phyloP scores from a whole-genome alignment of 192 early-diverging fungal species.

The Phlyctochytrium bullatum region DNA sequence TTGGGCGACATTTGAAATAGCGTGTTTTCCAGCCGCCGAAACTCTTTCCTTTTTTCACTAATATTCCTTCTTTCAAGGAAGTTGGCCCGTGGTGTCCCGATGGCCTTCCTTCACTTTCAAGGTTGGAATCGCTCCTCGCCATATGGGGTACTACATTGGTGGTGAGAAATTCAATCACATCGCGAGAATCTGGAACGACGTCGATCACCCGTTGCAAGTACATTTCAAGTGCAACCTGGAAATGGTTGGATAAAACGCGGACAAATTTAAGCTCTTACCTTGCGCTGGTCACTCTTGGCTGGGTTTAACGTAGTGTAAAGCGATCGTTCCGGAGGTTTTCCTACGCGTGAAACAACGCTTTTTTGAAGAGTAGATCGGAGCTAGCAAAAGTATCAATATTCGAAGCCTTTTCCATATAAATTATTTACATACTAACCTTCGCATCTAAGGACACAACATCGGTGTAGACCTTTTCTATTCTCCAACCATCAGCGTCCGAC shows the following conservation, averaged over 20 bases:
- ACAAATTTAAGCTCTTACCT: constrained; percentile 38
- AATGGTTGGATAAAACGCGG: constrained; percentile 1
- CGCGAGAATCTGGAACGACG: constrained; percentile 46
- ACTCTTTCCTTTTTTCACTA: constrained; percentile 91
- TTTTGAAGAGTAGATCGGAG: constrained; percentile 33
- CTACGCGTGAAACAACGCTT: constrained; percentile 53
- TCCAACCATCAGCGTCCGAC: constrained; percentile 64
- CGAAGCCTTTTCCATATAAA: constrained; percentile 8
- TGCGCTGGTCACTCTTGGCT: constrained; percentile 83
- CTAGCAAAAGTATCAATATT: constrained; percentile 22
- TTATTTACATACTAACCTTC: constrained; percentile 57
- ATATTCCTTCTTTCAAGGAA: constrained; percentile 73
- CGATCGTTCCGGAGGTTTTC: constrained; percentile 79
- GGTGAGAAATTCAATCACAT: constrained; percentile 68
- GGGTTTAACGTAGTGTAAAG: constrained; percentile 79
- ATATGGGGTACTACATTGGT: constrained; percentile 49
- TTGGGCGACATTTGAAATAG: constrained; percentile 56
- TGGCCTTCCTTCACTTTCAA: not conserved
- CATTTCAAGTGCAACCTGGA: constrained; percentile 67
- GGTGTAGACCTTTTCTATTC: constrained; percentile 81
- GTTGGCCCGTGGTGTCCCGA: too few relatives aligned
- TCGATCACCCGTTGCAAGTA: constrained; percentile 74
- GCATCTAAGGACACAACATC: constrained; percentile 81
- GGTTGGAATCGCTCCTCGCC: constrained; percentile 9
- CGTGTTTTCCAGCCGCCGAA: constrained; percentile 97